Evolutionary conservation across 1,284 basidiomycete genomes (phyloP), one percentile per base, ranked within the genome.

Genomic region (Pyrrhoderma noxium): DNA sequence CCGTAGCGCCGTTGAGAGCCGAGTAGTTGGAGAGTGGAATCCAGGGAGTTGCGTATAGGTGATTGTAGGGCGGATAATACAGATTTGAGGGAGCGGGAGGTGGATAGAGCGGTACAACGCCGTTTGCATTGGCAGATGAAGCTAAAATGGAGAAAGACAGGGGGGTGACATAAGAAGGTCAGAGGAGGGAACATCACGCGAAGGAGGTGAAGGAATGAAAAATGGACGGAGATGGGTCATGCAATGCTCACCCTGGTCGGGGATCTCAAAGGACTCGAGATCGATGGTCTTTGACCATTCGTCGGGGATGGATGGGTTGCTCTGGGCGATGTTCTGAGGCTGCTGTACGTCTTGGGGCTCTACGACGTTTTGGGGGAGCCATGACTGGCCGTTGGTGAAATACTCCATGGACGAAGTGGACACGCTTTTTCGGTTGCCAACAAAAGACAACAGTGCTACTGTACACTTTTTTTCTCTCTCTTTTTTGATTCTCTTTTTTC

Each of bases 1-100:
- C 65, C 2, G 68, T 88, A 23, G 85, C 85, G 16, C 85, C 85
- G 65, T 87, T 85, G 49, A 88, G 64, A 25, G 80, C 79, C 11
- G 85, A 88, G 57, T 87, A 88, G 53, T 68, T 79, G 7, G 85
- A 88, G 27, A 88, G 64, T 0, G 85, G 85, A 34, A 71, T 57
- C 76, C 79, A 82, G 19, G 69, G 58, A 36, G 75, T 62, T n/a
- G 49, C 35, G 72, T 69, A 55, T 81, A 81, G 3, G 73, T 61
- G 59, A 79, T 76, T 76, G 65, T 75, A 81, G 3, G 80, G 72
- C 2, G 71, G 64, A 8, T 72, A 63, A n/a, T 73, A 63, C 46
- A 68, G 61, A 59, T 61, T 67, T 60, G 61, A 61, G 73, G 45
- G 67, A 7, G 65, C 37, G 71, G 62, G 34, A 69, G 65, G 25